These are phyloP conservation scores for Ophiocordyceps unilateralis DNA, from an alignment of 2,329 filamentous ascomycete genomes.

Conservation along the genomic window DNA sequence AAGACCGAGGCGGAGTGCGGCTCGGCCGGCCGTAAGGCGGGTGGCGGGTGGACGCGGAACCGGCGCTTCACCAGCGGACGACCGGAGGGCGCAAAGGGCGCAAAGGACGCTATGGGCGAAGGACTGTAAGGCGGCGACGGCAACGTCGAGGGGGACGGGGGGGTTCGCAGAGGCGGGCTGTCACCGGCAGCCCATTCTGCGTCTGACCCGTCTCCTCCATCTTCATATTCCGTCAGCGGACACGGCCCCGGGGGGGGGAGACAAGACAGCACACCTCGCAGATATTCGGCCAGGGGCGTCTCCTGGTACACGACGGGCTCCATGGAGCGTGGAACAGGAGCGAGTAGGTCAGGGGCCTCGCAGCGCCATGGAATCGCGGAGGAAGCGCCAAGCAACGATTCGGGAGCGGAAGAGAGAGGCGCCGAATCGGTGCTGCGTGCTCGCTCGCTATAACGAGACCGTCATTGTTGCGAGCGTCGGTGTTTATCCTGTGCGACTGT, in stretches of 20 bases:
- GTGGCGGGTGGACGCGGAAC: slow-evolving; percentile 31
- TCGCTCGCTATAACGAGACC: background rate
- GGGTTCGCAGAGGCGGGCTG: slow-evolving; percentile 15
- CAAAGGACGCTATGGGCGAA: slow-evolving; percentile 2
- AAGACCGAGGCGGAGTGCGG: slow-evolving; percentile 17
- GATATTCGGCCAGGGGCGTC: slow-evolving; percentile 74
- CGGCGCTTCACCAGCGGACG: slow-evolving; percentile 34
- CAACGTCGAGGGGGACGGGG: slow-evolving; percentile 9
- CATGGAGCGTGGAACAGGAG: slow-evolving; percentile 29
- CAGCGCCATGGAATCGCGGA: slow-evolving; percentile 3
- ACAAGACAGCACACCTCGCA: slow-evolving; percentile 49
- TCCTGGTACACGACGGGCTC: slow-evolving; percentile 77
- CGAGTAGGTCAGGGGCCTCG: slow-evolving; percentile 13
- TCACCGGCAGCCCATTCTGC: slow-evolving; percentile 27
- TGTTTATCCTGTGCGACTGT: background rate
- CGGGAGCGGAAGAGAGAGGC: background rate
- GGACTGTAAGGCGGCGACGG: slow-evolving; percentile 29
- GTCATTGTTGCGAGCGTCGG: background rate
- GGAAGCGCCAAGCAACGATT: background rate
- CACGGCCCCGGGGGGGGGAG: background rate
- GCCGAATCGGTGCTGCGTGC: background rate
- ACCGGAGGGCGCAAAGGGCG: slow-evolving; percentile 38
- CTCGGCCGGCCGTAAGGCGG: slow-evolving; percentile 24
- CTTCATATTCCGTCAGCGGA: slow-evolving; percentile 9
- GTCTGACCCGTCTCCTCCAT: slow-evolving; percentile 30